A percentile compares a stretch with the other conserved stretches of the same genome.
Conservation (phyloP, 768 basidiomycete genomes). For the Suillus decipiens region DNA sequence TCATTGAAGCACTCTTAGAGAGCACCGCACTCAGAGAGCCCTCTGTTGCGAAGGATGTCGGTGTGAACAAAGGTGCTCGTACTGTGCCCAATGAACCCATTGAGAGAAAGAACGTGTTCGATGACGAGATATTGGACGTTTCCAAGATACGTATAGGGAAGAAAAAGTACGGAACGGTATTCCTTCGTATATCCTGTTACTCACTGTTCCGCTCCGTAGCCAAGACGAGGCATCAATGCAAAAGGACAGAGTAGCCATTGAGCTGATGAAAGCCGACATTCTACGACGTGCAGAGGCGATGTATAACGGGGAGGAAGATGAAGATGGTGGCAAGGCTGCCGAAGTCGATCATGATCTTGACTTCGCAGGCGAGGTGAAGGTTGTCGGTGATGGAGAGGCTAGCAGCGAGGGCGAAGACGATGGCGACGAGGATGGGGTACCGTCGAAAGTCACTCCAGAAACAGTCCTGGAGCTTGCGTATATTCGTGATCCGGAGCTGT, state of each 20-base stretch:
- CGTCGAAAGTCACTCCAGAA: slow-evolving; percentile 43
- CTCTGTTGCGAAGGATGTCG: slow-evolving; percentile 23
- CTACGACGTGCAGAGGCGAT: slow-evolving; percentile 72
- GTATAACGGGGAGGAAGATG: slow-evolving; percentile 66
- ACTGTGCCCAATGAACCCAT: slow-evolving; percentile 19
- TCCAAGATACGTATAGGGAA: slow-evolving; percentile 62
- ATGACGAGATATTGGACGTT: slow-evolving; percentile 70
- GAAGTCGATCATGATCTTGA: slow-evolving; percentile 56
- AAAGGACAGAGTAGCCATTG: slow-evolving; percentile 60
- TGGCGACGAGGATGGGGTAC: slow-evolving; percentile 28
- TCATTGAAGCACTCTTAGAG: slow-evolving; percentile 75
- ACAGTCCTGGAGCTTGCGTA: slow-evolving; percentile 78
- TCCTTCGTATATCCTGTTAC: slow-evolving; percentile 13
- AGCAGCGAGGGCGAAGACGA: slow-evolving; percentile 39
- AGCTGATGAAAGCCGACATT: slow-evolving; percentile 82
- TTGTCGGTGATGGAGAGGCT: slow-evolving; percentile 60
- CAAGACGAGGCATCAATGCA: slow-evolving; percentile 47
- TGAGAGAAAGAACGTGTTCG: slow-evolving; percentile 73
- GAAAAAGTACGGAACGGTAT: slow-evolving; percentile 48
- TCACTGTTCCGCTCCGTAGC: slow-evolving; percentile 29
- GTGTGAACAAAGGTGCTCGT: not conserved
- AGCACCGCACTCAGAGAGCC: slow-evolving; percentile 57
- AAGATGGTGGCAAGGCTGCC: slow-evolving; percentile 30
- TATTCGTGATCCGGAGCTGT: slow-evolving; percentile 69
- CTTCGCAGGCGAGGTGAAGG: slow-evolving; percentile 50